These are phyloP conservation scores for Nigrospora osmanthi DNA, from an alignment of 2,329 filamentous ascomycete genomes.

Conservation along the genomic window DNA sequence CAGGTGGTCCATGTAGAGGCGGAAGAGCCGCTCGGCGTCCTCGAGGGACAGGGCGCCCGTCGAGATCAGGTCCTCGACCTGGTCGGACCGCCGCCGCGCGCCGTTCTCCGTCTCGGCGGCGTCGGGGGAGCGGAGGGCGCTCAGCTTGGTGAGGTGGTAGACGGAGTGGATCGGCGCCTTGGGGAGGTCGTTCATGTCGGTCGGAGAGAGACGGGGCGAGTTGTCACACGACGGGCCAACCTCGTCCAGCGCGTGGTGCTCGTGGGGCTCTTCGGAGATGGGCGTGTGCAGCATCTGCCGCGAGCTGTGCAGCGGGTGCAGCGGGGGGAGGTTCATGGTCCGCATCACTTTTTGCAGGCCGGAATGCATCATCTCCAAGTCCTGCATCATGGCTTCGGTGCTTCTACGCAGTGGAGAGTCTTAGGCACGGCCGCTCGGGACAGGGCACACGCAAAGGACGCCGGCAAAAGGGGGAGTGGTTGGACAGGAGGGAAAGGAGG, in stretches of 20 bases:
- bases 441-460: not conserved
- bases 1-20: constrained; percentile 39
- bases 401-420: constrained; percentile 4
- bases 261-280: constrained; percentile 6
- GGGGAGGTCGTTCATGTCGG: constrained; percentile 25
- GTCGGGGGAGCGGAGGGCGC: constrained; percentile 26
- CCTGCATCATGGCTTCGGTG: constrained; percentile 9
- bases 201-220: constrained; percentile 13
- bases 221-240: constrained; percentile 14
- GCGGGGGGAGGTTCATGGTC: constrained; percentile 8
- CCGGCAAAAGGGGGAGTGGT: not conserved
- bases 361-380: constrained; percentile 12
- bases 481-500: not conserved
- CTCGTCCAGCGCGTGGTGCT: constrained; percentile 3
- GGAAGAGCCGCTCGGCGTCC: constrained; percentile 43
- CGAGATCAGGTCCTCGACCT: constrained; percentile 31
- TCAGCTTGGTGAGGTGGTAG: constrained; percentile 28
- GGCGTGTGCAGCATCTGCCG: constrained; percentile 5
- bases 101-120: constrained; percentile 4
- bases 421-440: not conserved
- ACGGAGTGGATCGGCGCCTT: constrained; percentile 30
- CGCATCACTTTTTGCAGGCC: constrained; percentile 10
- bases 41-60: constrained; percentile 33
- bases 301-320: constrained; percentile 9
- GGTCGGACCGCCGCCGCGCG: not conserved